Evolutionary conservation across 768 basidiomycete species (phyloP).

Genomic region (Tylopilus sp.): DNA sequence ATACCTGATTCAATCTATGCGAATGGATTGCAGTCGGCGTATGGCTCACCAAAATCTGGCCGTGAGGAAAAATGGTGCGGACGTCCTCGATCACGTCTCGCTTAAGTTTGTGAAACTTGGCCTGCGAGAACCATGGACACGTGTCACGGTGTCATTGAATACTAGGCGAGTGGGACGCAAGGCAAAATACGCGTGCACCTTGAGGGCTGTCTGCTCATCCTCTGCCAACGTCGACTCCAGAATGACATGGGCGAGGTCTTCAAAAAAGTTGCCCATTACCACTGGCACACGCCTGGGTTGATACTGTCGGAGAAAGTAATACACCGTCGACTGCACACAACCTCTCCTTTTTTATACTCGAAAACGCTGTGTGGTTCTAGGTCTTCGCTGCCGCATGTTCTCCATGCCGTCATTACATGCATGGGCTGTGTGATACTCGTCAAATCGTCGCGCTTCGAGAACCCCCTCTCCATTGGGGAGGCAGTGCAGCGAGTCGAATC

Average conservation of each 20-base stretch:
- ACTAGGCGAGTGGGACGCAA: neutral
- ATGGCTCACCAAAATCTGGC: conserved; percentile 26
- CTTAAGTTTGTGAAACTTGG: conserved; percentile 29
- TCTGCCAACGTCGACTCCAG: conserved; percentile 18
- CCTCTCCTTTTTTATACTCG: neutral
- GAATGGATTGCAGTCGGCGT: neutral
- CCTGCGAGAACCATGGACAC: conserved; percentile 7
- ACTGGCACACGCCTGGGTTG: too few relatives aligned
- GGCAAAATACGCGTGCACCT: conserved; percentile 7
- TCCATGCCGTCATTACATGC: too few relatives aligned
- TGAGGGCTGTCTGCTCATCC: conserved; percentile 25
- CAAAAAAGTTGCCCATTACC: conserved; percentile 28
- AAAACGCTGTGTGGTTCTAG: neutral
- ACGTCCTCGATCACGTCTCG: conserved; percentile 29
- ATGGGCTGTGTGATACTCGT: neutral
- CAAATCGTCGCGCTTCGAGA: neutral
- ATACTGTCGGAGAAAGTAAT: neutral
- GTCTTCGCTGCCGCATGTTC: neutral
- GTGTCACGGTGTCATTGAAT: neutral
- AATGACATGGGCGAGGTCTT: conserved; percentile 25
- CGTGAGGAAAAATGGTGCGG: conserved; percentile 25
- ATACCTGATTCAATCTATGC: neutral
- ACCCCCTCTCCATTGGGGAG: neutral
- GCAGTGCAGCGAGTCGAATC: neutral
- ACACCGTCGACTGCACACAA: neutral